Base-by-base conservation (phyloP, 805 yeast species). In the Tetrapisispora taiwanensis region DNA sequence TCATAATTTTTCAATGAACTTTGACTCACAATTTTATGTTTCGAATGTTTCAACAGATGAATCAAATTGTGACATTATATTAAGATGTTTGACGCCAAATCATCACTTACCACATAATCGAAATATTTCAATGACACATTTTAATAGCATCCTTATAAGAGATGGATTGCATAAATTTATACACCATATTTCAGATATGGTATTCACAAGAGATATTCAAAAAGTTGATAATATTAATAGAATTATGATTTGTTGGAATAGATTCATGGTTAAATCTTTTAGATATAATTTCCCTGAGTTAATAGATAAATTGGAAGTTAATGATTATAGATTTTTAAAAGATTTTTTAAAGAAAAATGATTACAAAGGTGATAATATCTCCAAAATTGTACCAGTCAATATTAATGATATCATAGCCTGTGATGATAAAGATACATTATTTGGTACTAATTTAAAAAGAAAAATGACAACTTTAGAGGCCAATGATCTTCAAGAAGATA, bases 21-120 rank as follows among this genome's bases (percentile, higher is more conserved):
- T 17, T 17, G 40, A 35, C 10, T 52, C 50, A 17, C 52, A 53
- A n/a, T 34, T 49, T 14, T 48, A 45, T n/a, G 43, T 44, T 22
- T 51, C 47, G 14, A 33, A 40, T 24, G 49, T 54, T 10, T 43
- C n/a, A 4, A 19, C 40, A 10, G 47, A 49, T 34, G 55, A 51
- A 10, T 28, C 33, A 12, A 53, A 52, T 19, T 52, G 53, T 18
- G 36, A 49, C 7, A 48, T 60, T 8, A 45, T 58, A 3, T 22
- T 57, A 36, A 51, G 50, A 44, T 59, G 65, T 47, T 46, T 59
- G 22, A 58, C 66, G 1, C 64, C 65, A 12, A 59, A 54, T 37
- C 35, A 42, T 14, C 30, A 47, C 20, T 50, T 55, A 28, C 66
- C 66, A 2, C 48, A 54, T 3, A 58, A 59, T 26, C 52, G 52